Conservation (phyloP, 2,329 filamentous ascomycete genomes). For the Hypoxylon sp. region DNA sequence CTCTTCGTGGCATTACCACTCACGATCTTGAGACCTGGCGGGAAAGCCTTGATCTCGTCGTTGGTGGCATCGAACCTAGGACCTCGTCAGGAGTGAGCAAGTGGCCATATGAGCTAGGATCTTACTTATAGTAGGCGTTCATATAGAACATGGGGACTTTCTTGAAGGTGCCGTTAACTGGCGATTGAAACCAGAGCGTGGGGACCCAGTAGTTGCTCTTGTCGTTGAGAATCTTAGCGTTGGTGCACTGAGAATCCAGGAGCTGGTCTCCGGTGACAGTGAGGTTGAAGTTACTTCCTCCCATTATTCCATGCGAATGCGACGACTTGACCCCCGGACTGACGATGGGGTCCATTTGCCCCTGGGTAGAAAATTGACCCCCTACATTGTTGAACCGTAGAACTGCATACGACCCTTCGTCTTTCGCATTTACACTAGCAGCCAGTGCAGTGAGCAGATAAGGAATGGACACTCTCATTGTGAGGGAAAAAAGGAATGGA, state of each 20-base stretch:
- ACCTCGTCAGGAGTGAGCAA: slow-evolving; percentile 6
- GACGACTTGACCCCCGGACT: slow-evolving; percentile 67
- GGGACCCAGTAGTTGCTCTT: slow-evolving; percentile 83
- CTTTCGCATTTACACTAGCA: slow-evolving; percentile 20
- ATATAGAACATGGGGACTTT: slow-evolving; percentile 78
- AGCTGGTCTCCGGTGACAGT: slow-evolving; percentile 72
- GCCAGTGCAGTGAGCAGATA: slow-evolving; percentile 28
- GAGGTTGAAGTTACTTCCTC: slow-evolving; percentile 74
- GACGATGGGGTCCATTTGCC: slow-evolving; percentile 76
- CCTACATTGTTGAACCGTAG: slow-evolving; percentile 73
- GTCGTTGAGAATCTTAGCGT: slow-evolving; percentile 75
- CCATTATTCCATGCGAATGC: slow-evolving; percentile 78
- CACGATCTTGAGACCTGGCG: slow-evolving; percentile 77
- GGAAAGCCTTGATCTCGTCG: slow-evolving; percentile 77
- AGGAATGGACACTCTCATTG: slow-evolving; percentile 32
- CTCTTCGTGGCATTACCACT: slow-evolving; percentile 72
- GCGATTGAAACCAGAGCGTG: slow-evolving; percentile 74
- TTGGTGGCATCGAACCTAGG: slow-evolving; percentile 69
- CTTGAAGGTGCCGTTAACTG: slow-evolving; percentile 71
- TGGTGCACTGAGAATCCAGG: slow-evolving; percentile 73
- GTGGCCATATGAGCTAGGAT: slow-evolving; percentile 4
- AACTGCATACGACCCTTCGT: slow-evolving; percentile 70
- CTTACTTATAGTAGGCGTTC: slow-evolving; percentile 80
- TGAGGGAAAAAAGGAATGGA: slow-evolving; percentile 20
- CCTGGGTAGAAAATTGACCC: slow-evolving; percentile 68